Evolutionary conservation across 768 basidiomycete species (phyloP).

Genomic region (Boletus vermiculosoides): DNA sequence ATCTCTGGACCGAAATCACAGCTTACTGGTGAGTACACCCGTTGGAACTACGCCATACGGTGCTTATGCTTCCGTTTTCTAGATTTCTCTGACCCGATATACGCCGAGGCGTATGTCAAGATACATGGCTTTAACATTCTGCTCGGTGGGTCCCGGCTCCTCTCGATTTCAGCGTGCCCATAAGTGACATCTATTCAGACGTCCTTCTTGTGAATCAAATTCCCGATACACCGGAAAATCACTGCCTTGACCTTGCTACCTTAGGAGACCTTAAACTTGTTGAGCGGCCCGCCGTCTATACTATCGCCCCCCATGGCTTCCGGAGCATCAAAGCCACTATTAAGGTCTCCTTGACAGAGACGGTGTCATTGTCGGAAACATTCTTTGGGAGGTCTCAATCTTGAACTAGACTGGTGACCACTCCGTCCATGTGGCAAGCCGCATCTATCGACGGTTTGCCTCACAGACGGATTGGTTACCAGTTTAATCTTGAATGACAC

Average conservation of each 20-base stretch:
- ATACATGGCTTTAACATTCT: constrained; percentile 23
- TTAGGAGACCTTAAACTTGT: constrained; percentile 96
- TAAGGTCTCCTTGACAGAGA: constrained; percentile 97
- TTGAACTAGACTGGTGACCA: constrained; percentile 32
- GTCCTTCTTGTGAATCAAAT: constrained; percentile 94
- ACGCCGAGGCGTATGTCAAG: constrained; percentile 96
- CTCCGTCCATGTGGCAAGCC: too few relatives aligned
- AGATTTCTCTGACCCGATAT: constrained; percentile 98
- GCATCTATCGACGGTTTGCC: too few relatives aligned
- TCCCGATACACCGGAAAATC: constrained; percentile 88
- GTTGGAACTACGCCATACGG: not conserved
- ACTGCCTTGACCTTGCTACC: constrained; percentile 96
- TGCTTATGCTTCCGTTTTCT: constrained; percentile 1
- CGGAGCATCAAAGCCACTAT: constrained; percentile 98
- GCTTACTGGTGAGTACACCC: constrained; percentile 66
- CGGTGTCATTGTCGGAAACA: constrained; percentile 96
- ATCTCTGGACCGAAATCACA: constrained; percentile 92
- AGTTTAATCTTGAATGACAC: constrained; percentile 82
- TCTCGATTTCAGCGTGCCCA: not conserved
- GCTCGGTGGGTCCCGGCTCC: too few relatives aligned
- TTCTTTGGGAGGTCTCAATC: constrained; percentile 89
- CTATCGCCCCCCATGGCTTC: constrained; percentile 94
- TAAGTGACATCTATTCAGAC: constrained; percentile 44
- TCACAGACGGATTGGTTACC: too few relatives aligned
- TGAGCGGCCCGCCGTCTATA: constrained; percentile 91